Conservation (phyloP, 495 filamentous ascomycete species). For the Hypomontagnella monticulosa region DNA sequence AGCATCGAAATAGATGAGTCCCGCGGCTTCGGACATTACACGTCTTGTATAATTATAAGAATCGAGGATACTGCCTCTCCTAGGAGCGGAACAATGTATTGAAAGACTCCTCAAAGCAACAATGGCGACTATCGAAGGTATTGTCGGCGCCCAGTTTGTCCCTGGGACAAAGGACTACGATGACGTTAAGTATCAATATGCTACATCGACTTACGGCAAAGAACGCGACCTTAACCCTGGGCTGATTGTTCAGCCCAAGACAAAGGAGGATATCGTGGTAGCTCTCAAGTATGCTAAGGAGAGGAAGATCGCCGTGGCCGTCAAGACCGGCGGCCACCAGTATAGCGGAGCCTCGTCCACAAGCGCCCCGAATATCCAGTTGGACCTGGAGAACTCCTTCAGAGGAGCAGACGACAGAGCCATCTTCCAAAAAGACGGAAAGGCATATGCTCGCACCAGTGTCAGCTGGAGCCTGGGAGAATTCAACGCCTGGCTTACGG, state of each 20-base stretch:
- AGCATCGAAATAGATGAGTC: neutral
- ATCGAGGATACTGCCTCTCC: neutral
- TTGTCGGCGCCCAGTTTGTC: slow-evolving; percentile 44
- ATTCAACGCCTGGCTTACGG: slow-evolving; percentile 48
- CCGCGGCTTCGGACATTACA: neutral
- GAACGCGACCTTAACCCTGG: slow-evolving; percentile 49
- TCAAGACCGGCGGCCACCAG: slow-evolving; percentile 53
- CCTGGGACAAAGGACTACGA: slow-evolving; percentile 43
- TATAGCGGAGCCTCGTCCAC: slow-evolving; percentile 55
- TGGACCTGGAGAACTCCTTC: slow-evolving; percentile 50
- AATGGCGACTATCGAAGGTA: slow-evolving; percentile 45
- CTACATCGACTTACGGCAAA: slow-evolving; percentile 47
- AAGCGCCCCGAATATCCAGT: slow-evolving; percentile 48
- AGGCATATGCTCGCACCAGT: slow-evolving; percentile 47
- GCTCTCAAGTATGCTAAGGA: slow-evolving; percentile 50
- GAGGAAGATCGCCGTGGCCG: slow-evolving; percentile 49
- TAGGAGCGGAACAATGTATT: neutral
- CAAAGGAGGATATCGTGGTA: slow-evolving; percentile 47
- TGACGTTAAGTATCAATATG: slow-evolving; percentile 48
- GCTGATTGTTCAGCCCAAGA: slow-evolving; percentile 49
- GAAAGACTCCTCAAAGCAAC: neutral
- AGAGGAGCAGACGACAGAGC: slow-evolving; percentile 39
- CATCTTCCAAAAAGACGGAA: slow-evolving; percentile 45
- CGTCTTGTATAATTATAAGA: slow-evolving; percentile 18
- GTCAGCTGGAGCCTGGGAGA: slow-evolving; percentile 53